These are phyloP conservation scores for Entophlyctis helioformis DNA, from an alignment of 192 early-diverging fungal species.

Conservation along the genomic window DNA sequence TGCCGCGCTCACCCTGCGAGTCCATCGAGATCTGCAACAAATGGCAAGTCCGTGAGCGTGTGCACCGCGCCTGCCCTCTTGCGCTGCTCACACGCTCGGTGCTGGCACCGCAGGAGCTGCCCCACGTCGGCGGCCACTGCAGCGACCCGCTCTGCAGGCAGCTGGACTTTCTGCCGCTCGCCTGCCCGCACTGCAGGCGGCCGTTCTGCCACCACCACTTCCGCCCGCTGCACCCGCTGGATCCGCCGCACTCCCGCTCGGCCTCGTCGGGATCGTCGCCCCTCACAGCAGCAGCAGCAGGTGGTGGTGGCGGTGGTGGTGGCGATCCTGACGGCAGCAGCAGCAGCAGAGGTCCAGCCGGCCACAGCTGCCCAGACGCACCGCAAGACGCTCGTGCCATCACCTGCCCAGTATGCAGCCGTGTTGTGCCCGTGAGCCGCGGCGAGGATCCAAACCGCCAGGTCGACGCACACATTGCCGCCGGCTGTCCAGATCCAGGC, in stretches of 20 bases:
- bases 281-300: conserved; percentile 2
- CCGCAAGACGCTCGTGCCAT: conserved; percentile 36
- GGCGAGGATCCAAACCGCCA: conserved; percentile 63
- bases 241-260: not conserved
- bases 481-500: conserved; percentile 38
- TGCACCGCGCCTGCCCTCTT: too few relatives aligned
- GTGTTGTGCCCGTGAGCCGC: conserved; percentile 55
- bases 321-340: too few relatives aligned
- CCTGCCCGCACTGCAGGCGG: too few relatives aligned
- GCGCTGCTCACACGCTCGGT: too few relatives aligned
- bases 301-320: too few relatives aligned
- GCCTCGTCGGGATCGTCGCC: not conserved
- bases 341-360: too few relatives aligned
- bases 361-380: not conserved
- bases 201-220: too few relatives aligned
- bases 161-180: not conserved
- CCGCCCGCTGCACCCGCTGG: too few relatives aligned
- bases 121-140: conserved; percentile 11
- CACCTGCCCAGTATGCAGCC: conserved; percentile 54
- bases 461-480: conserved; percentile 56
- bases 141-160: conserved; percentile 1
- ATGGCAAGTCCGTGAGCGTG: too few relatives aligned
- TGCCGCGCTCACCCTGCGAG: too few relatives aligned
- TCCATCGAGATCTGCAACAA: too few relatives aligned
- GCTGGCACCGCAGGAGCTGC: conserved; percentile 5